Evolutionary conservation across 2,329 filamentous ascomycete genomes (phyloP).

Genomic region (Penicillium thymicola): DNA sequence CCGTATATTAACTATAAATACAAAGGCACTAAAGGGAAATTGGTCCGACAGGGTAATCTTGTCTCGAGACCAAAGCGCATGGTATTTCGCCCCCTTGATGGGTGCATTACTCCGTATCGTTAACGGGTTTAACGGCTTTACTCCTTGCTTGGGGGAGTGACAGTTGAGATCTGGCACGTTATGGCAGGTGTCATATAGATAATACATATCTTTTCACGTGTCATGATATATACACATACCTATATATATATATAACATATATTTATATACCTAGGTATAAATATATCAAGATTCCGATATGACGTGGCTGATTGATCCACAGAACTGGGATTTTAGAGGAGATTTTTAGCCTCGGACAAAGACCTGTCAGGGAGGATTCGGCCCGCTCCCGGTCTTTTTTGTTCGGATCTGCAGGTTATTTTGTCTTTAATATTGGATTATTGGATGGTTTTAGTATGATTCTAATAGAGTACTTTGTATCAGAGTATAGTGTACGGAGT

Average conservation of each 20-base stretch:
- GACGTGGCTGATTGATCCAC: slow-evolving; percentile 10
- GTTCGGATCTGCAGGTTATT: not conserved
- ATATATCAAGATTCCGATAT: no score
- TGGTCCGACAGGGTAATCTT: not conserved
- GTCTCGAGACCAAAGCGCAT: not conserved
- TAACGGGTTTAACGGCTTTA: not conserved
- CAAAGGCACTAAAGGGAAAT: not conserved
- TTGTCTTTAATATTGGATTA: no score
- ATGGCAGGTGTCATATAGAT: not conserved
- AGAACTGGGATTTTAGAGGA: not conserved
- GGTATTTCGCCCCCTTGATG: no score
- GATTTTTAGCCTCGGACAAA: slow-evolving; percentile 9
- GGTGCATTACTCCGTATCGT: no score
- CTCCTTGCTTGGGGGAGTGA: not conserved
- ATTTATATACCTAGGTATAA: no score
- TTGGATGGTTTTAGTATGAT: no score
- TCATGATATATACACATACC: not conserved
- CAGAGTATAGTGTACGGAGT: no score
- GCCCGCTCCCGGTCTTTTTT: slow-evolving; percentile 21
- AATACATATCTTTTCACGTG: no score
- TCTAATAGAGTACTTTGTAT: no score
- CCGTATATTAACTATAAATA: not conserved
- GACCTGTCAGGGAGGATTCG: slow-evolving; percentile 24
- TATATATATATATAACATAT: not conserved
- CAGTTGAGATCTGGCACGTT: slow-evolving; percentile 4